Conservation (phyloP, 257 asterid species). For the Lycium ferocissimum region DNA sequence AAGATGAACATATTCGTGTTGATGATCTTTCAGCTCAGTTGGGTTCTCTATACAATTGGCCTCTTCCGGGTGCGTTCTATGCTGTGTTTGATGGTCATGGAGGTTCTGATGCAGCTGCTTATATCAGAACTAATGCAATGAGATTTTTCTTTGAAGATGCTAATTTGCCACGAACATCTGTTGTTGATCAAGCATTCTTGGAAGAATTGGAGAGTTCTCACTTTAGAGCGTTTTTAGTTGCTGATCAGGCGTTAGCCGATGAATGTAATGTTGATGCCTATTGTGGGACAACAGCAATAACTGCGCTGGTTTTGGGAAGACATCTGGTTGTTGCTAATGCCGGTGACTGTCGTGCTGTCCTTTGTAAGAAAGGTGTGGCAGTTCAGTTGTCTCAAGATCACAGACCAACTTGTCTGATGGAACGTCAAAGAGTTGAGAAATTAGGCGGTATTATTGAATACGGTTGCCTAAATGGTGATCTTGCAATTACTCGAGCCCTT, state of each 20-base stretch:
- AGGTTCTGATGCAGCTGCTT: conserved; percentile 82
- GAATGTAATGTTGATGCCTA: conserved; percentile 60
- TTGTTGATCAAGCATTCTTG: conserved; percentile 61
- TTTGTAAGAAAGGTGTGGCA: conserved; percentile 83
- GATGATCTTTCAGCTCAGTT: conserved; percentile 72
- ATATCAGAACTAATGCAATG: conserved; percentile 68
- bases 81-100: conserved; percentile 98
- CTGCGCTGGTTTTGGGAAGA: conserved; percentile 77
- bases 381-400: conserved; percentile 94
- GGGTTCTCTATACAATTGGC: conserved; percentile 67
- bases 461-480: conserved; percentile 86
- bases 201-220: conserved; percentile 63
- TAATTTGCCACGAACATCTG: conserved; percentile 61
- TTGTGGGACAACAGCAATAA: conserved; percentile 94
- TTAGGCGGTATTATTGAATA: conserved; percentile 78
- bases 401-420: conserved; percentile 69
- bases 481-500: conserved; percentile 89
- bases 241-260: conserved; percentile 78
- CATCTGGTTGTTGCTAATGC: conserved; percentile 83
- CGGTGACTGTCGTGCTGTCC: conserved; percentile 95
- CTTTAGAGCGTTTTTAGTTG: conserved; percentile 63
- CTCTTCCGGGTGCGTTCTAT: conserved; percentile 75
- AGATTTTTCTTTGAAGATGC: conserved; percentile 77
- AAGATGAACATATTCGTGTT: conserved; percentile 78
- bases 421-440: conserved; percentile 72